These are phyloP conservation scores for Aspergillus spinulosporus DNA, from an alignment of 2,329 filamentous ascomycete genomes.

Conservation along the genomic window DNA sequence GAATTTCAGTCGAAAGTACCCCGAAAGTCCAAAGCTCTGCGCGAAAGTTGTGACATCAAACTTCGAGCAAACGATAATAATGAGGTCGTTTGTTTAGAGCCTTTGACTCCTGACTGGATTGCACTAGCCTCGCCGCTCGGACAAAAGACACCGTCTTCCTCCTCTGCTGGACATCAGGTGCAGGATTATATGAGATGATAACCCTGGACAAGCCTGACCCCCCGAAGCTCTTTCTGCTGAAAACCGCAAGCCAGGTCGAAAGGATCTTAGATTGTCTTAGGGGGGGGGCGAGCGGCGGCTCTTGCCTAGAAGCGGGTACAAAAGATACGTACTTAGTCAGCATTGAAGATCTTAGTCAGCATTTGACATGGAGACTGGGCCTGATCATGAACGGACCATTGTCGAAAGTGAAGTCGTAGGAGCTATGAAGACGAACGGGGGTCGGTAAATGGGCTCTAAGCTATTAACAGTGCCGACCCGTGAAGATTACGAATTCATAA, in stretches of 20 bases:
- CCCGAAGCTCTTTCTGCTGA: slow-evolving; percentile 13
- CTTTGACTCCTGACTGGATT: slow-evolving; percentile 21
- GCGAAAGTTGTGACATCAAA: slow-evolving; percentile 8
- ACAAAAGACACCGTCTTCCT: slow-evolving; percentile 16
- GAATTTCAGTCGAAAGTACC: background rate
- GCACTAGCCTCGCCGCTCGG: slow-evolving; percentile 24
- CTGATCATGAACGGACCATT: too few species aligned
- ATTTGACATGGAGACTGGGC: too few species aligned
- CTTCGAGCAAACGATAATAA: slow-evolving; percentile 9
- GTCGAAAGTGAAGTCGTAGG: too few species aligned
- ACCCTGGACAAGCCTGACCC: slow-evolving; percentile 1
- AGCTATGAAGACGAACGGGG: background rate
- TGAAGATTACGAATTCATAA: background rate
- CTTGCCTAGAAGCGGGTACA: slow-evolving; percentile 16
- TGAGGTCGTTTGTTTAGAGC: slow-evolving; percentile 4
- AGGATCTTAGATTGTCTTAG: slow-evolving; percentile 15
- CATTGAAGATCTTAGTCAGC: too few species aligned
- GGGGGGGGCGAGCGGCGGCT: slow-evolving; percentile 23
- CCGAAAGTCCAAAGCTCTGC: slow-evolving; percentile 5
- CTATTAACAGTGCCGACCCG: background rate
- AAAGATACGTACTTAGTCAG: slow-evolving; percentile 11
- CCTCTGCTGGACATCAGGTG: slow-evolving; percentile 9
- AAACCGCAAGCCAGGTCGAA: slow-evolving; percentile 2
- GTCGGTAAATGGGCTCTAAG: background rate
- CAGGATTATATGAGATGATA: background rate